phyloP scores from a whole-genome alignment of 2,329 filamentous ascomycete genomes.

The Decorospora gaudefroyi region DNA sequence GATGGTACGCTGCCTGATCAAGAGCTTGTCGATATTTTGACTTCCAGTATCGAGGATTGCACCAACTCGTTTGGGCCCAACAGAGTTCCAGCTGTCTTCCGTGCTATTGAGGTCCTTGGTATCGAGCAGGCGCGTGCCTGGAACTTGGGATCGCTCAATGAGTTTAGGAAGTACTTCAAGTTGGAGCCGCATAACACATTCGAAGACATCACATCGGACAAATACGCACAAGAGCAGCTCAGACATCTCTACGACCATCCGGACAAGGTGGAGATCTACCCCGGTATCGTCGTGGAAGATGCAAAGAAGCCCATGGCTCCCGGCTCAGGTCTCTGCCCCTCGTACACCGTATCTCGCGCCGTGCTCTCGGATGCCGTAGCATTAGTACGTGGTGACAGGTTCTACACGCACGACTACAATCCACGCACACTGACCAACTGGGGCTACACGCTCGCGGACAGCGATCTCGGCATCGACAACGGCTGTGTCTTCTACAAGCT shows the following conservation, averaged over 20 bases:
- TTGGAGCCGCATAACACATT: conserved; percentile 76
- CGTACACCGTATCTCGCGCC: conserved; percentile 76
- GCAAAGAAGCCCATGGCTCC: conserved; percentile 69
- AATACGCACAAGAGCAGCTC: conserved; percentile 68
- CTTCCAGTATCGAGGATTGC: conserved; percentile 73
- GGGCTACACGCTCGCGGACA: conserved; percentile 76
- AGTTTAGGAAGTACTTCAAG: conserved; percentile 82
- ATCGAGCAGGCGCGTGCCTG: conserved; percentile 77
- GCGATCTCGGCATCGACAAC: conserved; percentile 74
- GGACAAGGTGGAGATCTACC: conserved; percentile 79
- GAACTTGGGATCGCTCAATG: conserved; percentile 79
- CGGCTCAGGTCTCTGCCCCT: conserved; percentile 74
- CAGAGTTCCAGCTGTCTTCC: conserved; percentile 74
- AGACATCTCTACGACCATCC: conserved; percentile 68
- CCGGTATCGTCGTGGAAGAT: conserved; percentile 75
- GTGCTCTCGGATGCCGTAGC: conserved; percentile 77
- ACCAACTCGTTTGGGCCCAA: conserved; percentile 64
- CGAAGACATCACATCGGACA: conserved; percentile 81
- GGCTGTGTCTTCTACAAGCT: conserved; percentile 87
- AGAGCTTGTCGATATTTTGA: conserved; percentile 72
- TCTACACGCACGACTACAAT: conserved; percentile 75
- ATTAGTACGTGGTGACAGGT: conserved; percentile 76
- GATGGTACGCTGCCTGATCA: conserved; percentile 76
- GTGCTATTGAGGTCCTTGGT: conserved; percentile 76
- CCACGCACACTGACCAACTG: conserved; percentile 78